phyloP scores from a whole-genome alignment of 164 flowering plant genomes.

The Sedum album region DNA sequence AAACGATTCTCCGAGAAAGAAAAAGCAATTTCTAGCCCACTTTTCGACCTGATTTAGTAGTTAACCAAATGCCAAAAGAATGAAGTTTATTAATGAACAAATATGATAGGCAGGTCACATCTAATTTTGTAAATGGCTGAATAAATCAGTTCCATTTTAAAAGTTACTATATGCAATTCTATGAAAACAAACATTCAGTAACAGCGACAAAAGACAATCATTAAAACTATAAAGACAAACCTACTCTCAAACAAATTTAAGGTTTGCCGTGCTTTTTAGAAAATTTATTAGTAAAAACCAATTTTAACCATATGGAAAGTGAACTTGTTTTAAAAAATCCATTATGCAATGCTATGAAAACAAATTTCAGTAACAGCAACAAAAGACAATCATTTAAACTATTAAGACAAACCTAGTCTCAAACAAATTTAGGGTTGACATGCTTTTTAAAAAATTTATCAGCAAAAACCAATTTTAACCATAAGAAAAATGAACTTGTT shows the following conservation, averaged over 20 bases:
- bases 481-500: background rate
- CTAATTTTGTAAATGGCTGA: too few relatives aligned
- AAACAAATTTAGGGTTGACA: background rate
- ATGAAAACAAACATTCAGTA: background rate
- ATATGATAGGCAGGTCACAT: too few relatives aligned
- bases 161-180: too few relatives aligned
- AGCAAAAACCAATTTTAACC: background rate
- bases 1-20: slow-evolving; percentile 63
- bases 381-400: background rate
- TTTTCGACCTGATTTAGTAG: slow-evolving; percentile 64
- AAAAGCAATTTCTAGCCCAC: slow-evolving; percentile 73
- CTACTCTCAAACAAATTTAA: background rate
- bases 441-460: background rate
- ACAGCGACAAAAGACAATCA: background rate
- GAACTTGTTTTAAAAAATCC: too few relatives aligned
- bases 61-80: background rate
- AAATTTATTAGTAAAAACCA: background rate
- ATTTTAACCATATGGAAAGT: too few relatives aligned
- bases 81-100: background rate
- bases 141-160: too few relatives aligned
- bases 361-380: background rate
- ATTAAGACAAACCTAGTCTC: background rate
- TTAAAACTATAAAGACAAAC: background rate
- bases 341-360: too few relatives aligned
- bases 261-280: background rate